These are phyloP conservation scores for Cyclotella atomus DNA, from an alignment of 108 stramenopile genomes.

Conservation along the genomic window DNA sequence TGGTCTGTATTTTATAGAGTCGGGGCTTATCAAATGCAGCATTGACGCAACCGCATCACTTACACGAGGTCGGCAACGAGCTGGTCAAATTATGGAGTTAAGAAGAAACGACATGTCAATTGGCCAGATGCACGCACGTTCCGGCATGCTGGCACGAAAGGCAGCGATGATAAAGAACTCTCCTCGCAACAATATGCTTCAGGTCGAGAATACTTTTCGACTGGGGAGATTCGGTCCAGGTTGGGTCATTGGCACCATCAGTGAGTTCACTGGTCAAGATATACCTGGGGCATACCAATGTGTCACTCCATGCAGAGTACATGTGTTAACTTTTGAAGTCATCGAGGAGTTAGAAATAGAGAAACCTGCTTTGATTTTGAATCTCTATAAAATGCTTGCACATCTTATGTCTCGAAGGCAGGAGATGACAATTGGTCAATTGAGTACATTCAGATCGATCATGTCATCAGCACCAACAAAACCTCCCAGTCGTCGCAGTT, in stretches of 20 bases:
- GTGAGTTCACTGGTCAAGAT: slow-evolving; percentile 42
- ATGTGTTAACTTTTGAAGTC: slow-evolving; percentile 62
- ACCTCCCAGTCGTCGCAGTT: slow-evolving; percentile 38
- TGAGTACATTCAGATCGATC: slow-evolving; percentile 66
- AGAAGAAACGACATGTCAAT: slow-evolving; percentile 31
- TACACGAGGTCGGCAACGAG: slow-evolving; percentile 21
- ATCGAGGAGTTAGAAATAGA: slow-evolving; percentile 55
- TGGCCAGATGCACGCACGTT: slow-evolving; percentile 54
- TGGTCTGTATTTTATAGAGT: slow-evolving; percentile 76
- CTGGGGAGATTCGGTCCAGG: slow-evolving; percentile 70
- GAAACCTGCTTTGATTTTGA: slow-evolving; percentile 60
- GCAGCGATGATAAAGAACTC: slow-evolving; percentile 19
- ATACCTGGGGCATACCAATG: slow-evolving; percentile 42
- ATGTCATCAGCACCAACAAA: slow-evolving; percentile 71
- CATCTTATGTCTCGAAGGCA: slow-evolving; percentile 66
- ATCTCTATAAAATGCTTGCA: slow-evolving; percentile 71
- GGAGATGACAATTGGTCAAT: slow-evolving; percentile 69
- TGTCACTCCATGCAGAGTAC: slow-evolving; percentile 56
- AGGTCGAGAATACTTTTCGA: slow-evolving; percentile 60
- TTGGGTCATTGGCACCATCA: slow-evolving; percentile 37
- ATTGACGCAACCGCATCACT: slow-evolving; percentile 32
- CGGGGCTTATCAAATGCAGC: slow-evolving; percentile 56
- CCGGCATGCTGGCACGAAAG: slow-evolving; percentile 42
- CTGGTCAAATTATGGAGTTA: background rate
- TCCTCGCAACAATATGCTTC: slow-evolving; percentile 28